Evolutionary conservation across 1,139 yeast genomes (phyloP), one percentile per base, ranked within the genome.

Genomic region (Diutina scorzettiae): DNA sequence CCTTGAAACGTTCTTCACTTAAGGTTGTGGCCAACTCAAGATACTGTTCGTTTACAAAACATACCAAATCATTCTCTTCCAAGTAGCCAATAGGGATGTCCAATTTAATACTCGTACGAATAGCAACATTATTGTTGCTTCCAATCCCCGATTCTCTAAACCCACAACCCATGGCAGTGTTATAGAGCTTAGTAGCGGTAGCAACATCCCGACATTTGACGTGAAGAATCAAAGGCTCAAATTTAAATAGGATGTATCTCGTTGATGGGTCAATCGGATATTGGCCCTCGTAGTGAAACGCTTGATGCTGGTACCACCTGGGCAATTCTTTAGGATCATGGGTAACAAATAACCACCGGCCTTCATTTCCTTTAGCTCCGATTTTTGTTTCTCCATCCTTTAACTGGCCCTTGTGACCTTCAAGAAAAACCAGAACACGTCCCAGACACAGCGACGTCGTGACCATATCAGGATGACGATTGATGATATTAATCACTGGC

Each of bases 401-500:
- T 12, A 34, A 23, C 1, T 51, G 51, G 25, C 54, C 53, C 45
- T 62, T 64, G 37, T 54, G 56, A 1, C 95, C 95, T 54, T 84
- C 95, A 3, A 81, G 58, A 54, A 81, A 85, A 0, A 85, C 86
- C 44, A 89, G 78, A 1, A 85, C 81, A 53, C 96, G 63, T 1
- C 96, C 96, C 0, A 95, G 83, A 49, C 96, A 85, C 12, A 93
- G 81, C 1, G 94, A 82, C 0, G 95, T 84, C 2, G 95, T 85
- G 7, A 85, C 91, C 78, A 82, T 73, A 51, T 81, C 77, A 0
- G 59, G 52, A 49, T 76, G 75, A 2, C 69, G 51, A 52, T 85
- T 85, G 51, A 85, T 81, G 29, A 78, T 58, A 17, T 73, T 58
- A 45, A 85, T 83, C 20, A 85, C 69, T 1, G 95, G 95, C 16